phyloP scores from a whole-genome alignment of 2,329 filamentous ascomycete genomes.

The Fusarium pilosicola region DNA sequence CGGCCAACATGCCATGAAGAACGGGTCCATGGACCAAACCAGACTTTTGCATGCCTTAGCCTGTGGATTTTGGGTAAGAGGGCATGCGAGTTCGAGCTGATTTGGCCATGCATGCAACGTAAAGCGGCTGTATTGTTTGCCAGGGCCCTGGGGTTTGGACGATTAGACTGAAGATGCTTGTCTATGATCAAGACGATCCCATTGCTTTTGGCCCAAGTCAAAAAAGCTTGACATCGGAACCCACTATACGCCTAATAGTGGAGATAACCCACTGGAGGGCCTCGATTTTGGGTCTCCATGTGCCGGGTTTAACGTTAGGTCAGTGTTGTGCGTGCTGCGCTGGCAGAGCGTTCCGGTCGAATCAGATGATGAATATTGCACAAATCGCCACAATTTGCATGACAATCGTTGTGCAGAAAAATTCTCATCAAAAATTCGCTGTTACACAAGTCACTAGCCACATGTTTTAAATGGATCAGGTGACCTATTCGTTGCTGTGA shows the following conservation, averaged over 20 bases:
- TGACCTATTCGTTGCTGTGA: background rate
- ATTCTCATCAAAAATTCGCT: background rate
- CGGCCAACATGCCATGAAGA: constrained; percentile 24
- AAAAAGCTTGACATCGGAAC: constrained; percentile 12
- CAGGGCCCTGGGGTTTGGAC: background rate
- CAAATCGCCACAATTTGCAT: constrained; percentile 20
- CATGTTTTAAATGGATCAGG: constrained; percentile 15
- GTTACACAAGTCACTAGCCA: constrained; percentile 11
- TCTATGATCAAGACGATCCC: constrained; percentile 9
- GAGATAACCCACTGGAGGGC: constrained; percentile 23
- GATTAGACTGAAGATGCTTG: background rate
- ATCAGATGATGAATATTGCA: constrained; percentile 12
- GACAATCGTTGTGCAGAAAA: constrained; percentile 9
- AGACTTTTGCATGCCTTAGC: constrained; percentile 26
- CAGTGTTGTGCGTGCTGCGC: constrained; percentile 3
- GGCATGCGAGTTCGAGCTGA: constrained; percentile 29
- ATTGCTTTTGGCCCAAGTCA: constrained; percentile 8
- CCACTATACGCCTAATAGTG: constrained; percentile 19
- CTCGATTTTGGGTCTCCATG: constrained; percentile 20
- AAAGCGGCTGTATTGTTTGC: constrained; percentile 8
- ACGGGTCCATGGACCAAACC: constrained; percentile 9
- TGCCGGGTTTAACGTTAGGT: constrained; percentile 3
- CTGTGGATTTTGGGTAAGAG: constrained; percentile 10
- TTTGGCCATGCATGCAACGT: constrained; percentile 28
- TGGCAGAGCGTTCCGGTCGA: constrained; percentile 3